Evolutionary conservation across 305 asterid genomes (phyloP).

Genomic region (Striga hermonthica): DNA sequence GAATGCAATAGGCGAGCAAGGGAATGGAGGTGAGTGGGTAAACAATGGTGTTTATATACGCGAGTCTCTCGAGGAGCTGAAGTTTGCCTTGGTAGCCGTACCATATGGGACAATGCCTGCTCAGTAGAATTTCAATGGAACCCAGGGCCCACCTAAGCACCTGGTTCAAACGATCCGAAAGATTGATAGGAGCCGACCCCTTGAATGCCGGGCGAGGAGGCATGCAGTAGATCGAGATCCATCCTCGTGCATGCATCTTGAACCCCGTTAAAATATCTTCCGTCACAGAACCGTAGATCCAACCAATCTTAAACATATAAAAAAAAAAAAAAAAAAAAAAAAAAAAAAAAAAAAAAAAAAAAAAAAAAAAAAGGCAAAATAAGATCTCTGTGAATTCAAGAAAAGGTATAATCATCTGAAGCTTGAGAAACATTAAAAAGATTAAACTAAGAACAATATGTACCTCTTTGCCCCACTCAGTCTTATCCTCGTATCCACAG

Average conservation of each 20-base stretch:
- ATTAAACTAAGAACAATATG: neutral
- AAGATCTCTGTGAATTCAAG: neutral
- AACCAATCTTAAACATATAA: conserved; percentile 46
- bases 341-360: neutral
- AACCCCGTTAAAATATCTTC: conserved; percentile 73
- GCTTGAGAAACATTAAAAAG: neutral
- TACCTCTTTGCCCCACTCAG: conserved; percentile 83
- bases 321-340: no score
- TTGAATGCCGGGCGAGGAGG: conserved; percentile 71
- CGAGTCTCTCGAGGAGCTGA: conserved; percentile 56
- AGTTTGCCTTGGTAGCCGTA: conserved; percentile 58
- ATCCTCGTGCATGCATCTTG: conserved; percentile 72
- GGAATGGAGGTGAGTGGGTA: conserved; percentile 68
- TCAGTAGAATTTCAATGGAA: conserved; percentile 61
- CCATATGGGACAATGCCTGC: conserved; percentile 79
- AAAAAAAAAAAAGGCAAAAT: neutral
- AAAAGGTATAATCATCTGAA: neutral
- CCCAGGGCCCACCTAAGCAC: conserved; percentile 76
- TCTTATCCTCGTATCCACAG: conserved; percentile 73
- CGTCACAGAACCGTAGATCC: conserved; percentile 71
- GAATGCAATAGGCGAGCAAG: conserved; percentile 57
- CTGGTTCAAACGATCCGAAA: conserved; percentile 69
- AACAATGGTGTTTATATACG: conserved; percentile 64
- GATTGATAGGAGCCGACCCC: conserved; percentile 75
- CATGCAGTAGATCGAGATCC: conserved; percentile 69